Evolutionary conservation across 352 stramenopile species (phyloP), one percentile per base, ranked within the genome.

Genomic region (Phytopythium vexans): DNA sequence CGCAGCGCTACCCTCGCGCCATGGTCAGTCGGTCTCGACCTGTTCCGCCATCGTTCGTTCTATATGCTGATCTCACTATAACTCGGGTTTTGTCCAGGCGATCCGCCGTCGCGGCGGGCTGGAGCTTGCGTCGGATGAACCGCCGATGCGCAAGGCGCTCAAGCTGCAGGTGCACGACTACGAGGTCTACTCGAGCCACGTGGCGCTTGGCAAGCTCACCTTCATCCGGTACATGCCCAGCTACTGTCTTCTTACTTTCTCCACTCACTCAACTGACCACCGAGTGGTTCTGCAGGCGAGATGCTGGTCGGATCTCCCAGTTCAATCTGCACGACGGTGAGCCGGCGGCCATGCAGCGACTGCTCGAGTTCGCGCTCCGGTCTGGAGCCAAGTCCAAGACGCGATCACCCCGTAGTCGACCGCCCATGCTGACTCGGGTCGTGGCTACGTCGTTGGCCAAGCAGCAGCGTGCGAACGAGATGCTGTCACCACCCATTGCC

Each of bases 121-220:
- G 16, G 75, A 87, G 46, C 40, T 86, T 41, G 68, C 71, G 45
- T 79, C 64, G 9, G 73, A 86, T 8, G 60, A 77, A 41, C 73
- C 76, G 37, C 64, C 65, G 38, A 47, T 85, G 47, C 75, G 56
- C 55, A 86, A 84, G 52, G 76, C 78, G 16, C 43, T 89, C 27
- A 74, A 72, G 48, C 49, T 87, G 34, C 61, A 68, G 49, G 46
- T 62, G n/a, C 68, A 77, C 56, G 62, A 62, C 45, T 71, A 80
- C 56, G 78, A 89, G 55, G 60, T 89, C 21, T 92, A 89, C 62
- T 92, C 78, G 48, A 86, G 82, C 35, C 79, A 84, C 37, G 44
- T 78, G 32, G 38, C 54, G 6, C 62, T 81, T 31, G 82, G 82
- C 49, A 92, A 88, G 41, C 56, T 86, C 14, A 72, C 78, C 9